phyloP scores from a whole-genome alignment of 257 asterid genomes.

The Leonotis leonurus region DNA sequence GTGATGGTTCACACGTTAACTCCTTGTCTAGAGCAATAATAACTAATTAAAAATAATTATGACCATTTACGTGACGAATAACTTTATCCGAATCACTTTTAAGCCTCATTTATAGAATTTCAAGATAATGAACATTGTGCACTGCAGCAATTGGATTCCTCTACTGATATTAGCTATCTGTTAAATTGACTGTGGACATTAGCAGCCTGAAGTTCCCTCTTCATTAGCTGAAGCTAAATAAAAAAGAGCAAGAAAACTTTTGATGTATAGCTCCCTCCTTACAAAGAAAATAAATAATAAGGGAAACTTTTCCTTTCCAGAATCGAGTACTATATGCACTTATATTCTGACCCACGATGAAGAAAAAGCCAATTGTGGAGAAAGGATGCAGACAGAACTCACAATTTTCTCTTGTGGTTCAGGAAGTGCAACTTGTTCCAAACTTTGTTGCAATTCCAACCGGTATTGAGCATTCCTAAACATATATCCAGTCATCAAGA shows the following conservation, averaged over 20 bases:
- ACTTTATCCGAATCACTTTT: not conserved
- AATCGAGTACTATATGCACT: no score
- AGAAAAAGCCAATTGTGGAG: not conserved
- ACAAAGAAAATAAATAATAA: no score
- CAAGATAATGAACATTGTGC: not conserved
- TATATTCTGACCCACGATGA: no score
- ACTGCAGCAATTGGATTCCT: not conserved
- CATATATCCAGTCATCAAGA: slow-evolving; percentile 99
- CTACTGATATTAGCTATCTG: not conserved
- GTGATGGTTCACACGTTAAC: not conserved
- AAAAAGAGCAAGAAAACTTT: not conserved
- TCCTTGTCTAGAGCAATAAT: not conserved
- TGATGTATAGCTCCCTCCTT: not conserved
- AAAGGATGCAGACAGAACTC: slow-evolving; percentile 14
- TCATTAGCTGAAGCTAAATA: not conserved
- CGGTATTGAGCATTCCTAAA: slow-evolving; percentile 87
- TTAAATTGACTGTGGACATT: not conserved
- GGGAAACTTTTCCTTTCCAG: no score
- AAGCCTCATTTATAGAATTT: slow-evolving; percentile 3
- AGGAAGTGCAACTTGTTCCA: slow-evolving; percentile 95
- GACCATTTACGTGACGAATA: not conserved
- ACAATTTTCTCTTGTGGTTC: slow-evolving; percentile 67
- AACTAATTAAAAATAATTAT: not conserved
- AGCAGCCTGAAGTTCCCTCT: not conserved
- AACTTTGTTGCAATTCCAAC: slow-evolving; percentile 86